Base-by-base conservation (phyloP, 495 filamentous ascomycete genomes). In the Penicilliopsis zonata region DNA sequence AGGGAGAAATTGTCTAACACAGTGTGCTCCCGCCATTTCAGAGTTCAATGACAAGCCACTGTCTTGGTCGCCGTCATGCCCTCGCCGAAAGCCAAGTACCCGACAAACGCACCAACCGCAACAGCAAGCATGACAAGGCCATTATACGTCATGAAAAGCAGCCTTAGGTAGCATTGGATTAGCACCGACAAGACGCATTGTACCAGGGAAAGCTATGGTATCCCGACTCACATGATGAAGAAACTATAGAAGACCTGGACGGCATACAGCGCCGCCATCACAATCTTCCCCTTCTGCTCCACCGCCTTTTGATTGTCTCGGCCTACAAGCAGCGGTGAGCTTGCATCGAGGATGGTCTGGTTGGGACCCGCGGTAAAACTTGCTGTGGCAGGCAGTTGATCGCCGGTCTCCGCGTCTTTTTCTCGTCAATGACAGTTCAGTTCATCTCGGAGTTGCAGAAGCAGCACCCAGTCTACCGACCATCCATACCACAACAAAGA, bases 101-200 rank as follows among this genome's bases (percentile, higher is more conserved):
- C 90, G 27, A 94, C 44, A 33, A 88, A 93, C 0, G 87, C 87
- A 14, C 90, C 90, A 9, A 88, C 65, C 8, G 80, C 83, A 8
- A 95, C 85, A 0, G 88, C 71, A 38, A 94, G 53, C 90, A 99
- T 99, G 35, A 99, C 78, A 69, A 78, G 86, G 10, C 92, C 90
- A 44, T 99, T 99, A 55, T 99, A 99, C 2, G 92, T 99, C 90
- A 99, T 99, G 60, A 99, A 99, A 13, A 99, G 64, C 40, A 99
- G 63, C 90, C 90, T 98, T 33, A 33, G 47, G 17, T 16, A 24
- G 23, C 27, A 16, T 27, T 12, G 19, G 18, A n/a, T 35, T n/a
- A 45, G 31, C 18, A 40, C 19, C 13, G 19, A 28, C 12, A 38
- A 28, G 5, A 13, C 7, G 16, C 23, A 28, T n/a, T 28, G 35